Evolutionary conservation across 192 early-diverging fungal species (phyloP).

Genomic region (Coemansia sp.): DNA sequence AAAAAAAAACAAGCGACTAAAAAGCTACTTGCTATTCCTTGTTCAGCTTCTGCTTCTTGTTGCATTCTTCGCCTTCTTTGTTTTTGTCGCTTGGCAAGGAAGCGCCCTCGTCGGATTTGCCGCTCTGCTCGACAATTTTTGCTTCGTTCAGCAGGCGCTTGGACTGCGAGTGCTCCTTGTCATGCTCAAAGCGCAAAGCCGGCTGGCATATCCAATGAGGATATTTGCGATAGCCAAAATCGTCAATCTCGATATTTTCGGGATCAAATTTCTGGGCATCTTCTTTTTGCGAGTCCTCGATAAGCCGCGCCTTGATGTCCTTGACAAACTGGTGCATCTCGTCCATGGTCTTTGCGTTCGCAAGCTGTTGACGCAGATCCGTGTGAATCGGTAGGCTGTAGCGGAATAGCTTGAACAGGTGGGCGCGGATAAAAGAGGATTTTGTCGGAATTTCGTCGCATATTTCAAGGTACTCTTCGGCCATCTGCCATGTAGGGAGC

Average conservation of each 20-base stretch:
- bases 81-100: not conserved
- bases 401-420: slow-evolving; percentile 91
- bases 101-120: not conserved
- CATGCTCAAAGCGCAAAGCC: slow-evolving; percentile 55
- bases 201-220: slow-evolving; percentile 63
- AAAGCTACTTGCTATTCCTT: not conserved
- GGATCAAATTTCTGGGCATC: slow-evolving; percentile 24
- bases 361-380: slow-evolving; percentile 75
- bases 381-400: slow-evolving; percentile 70
- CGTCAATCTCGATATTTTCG: slow-evolving; percentile 23
- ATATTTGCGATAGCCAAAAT: slow-evolving; percentile 55
- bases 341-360: slow-evolving; percentile 56
- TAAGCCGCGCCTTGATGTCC: slow-evolving; percentile 52
- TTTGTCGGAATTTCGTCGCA: slow-evolving; percentile 64
- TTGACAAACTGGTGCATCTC: slow-evolving; percentile 54
- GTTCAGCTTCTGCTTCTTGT: not conserved
- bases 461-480: slow-evolving; percentile 88
- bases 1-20: too few relatives aligned
- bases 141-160: slow-evolving; percentile 49
- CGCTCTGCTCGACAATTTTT: not conserved
- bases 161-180: slow-evolving; percentile 42
- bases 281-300: slow-evolving; percentile 15
- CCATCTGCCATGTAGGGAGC: slow-evolving; percentile 72
- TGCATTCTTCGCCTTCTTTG: not conserved
- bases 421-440: slow-evolving; percentile 71